Conservation (phyloP, 371 early-diverging fungal genomes). For the Rhizopus delemar region DNA sequence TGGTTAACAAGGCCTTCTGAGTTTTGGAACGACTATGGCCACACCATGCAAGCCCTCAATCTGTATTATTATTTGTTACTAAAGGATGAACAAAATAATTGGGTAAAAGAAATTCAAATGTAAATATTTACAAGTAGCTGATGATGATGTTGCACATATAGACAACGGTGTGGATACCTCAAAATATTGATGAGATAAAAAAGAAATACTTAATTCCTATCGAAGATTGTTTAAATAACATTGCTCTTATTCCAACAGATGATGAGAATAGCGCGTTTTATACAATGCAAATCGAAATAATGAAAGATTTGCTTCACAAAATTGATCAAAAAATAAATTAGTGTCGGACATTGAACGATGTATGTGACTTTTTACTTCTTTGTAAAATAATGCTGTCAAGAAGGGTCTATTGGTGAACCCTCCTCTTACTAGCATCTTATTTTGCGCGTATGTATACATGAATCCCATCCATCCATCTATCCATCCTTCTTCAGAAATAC, state of each 20-base stretch:
- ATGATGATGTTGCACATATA: background rate
- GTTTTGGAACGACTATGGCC: constrained; percentile 38
- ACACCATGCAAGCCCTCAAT: constrained; percentile 44
- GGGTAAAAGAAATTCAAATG: constrained; percentile 9
- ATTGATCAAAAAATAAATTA: background rate
- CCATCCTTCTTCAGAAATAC: constrained; percentile 3
- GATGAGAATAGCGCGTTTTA: constrained; percentile 1
- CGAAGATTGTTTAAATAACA: background rate
- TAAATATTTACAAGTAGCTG: background rate
- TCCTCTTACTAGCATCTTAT: constrained; percentile 27
- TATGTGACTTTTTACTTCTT: constrained; percentile 1
- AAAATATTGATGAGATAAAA: constrained; percentile 8
- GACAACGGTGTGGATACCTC: constrained; percentile 16
- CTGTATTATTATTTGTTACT: constrained; percentile 43
- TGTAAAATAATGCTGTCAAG: background rate
- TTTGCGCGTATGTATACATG: constrained; percentile 29
- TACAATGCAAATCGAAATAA: constrained; percentile 8
- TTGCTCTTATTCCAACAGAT: background rate
- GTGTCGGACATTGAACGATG: background rate
- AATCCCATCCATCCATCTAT: constrained; percentile 27
- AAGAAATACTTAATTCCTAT: constrained; percentile 13
- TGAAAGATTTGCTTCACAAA: constrained; percentile 8
- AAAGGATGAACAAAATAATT: constrained; percentile 27
- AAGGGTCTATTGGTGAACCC: constrained; percentile 6
- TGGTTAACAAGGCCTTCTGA: constrained; percentile 6